Evolutionary conservation across 768 basidiomycete genomes (phyloP).

Genomic region (Termitomyces sp.): DNA sequence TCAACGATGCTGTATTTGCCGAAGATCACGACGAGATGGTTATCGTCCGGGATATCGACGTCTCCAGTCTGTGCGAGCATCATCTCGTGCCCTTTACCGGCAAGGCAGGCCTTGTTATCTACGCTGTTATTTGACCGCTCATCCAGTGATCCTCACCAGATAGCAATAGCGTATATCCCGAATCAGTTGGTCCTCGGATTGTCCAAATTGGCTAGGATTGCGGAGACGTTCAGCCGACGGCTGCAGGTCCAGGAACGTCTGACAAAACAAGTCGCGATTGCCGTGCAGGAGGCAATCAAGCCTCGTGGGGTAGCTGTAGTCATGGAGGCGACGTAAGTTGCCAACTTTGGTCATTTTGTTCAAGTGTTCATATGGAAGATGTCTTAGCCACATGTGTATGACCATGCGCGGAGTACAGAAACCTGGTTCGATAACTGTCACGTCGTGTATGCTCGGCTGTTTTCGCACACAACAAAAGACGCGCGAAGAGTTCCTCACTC

Average conservation of each 20-base stretch:
- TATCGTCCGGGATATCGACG: constrained; percentile 93
- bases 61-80: constrained; percentile 97
- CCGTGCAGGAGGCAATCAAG: constrained; percentile 97
- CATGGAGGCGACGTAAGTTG: constrained; percentile 90
- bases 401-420: constrained; percentile 99
- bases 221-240: constrained; percentile 93
- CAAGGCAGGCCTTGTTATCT: constrained; percentile 53
- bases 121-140: constrained; percentile 5
- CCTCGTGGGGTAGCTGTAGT: constrained; percentile 98
- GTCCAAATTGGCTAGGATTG: constrained; percentile 94
- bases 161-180: constrained; percentile 97
- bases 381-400: constrained; percentile 89
- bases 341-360: constrained; percentile 4
- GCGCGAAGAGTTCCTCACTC: constrained; percentile 89
- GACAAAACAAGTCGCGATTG: constrained; percentile 95
- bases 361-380: neutral
- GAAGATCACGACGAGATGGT: constrained; percentile 99
- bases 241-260: constrained; percentile 97
- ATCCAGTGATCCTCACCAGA: constrained; percentile 39
- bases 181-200: constrained; percentile 91
- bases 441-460: constrained; percentile 97
- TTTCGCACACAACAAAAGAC: constrained; percentile 99
- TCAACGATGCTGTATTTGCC: constrained; percentile 96
- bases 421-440: constrained; percentile 91
- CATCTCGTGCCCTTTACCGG: constrained; percentile 98